Evolutionary conservation across 2,329 filamentous ascomycete genomes (phyloP).

Genomic region (Pseudocercospora macadamiae): DNA sequence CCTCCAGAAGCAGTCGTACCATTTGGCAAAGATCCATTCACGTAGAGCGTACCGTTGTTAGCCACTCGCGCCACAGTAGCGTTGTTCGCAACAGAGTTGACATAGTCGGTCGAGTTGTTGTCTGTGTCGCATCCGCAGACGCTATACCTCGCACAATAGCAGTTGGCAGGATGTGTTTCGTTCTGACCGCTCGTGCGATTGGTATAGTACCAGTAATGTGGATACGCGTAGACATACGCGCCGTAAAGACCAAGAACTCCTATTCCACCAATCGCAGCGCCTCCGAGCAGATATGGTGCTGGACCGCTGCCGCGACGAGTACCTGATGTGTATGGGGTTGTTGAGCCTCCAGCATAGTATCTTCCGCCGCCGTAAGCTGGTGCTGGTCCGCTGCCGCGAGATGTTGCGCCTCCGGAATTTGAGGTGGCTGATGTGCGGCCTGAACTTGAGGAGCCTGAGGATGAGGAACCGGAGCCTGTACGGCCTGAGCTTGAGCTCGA

Average conservation of each 20-base stretch:
- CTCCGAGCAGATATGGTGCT: conserved; percentile 56
- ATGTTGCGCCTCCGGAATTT: conserved; percentile 46
- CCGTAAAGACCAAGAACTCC: conserved; percentile 61
- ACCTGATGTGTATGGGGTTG: conserved; percentile 61
- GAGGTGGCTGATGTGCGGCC: conserved; percentile 24
- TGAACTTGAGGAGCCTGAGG: conserved; percentile 22
- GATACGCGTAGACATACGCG: conserved; percentile 64
- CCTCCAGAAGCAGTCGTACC: conserved; percentile 49
- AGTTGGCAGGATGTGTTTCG: conserved; percentile 64
- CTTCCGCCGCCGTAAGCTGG: conserved; percentile 64
- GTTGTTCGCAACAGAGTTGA: conserved; percentile 64
- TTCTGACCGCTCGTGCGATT: conserved; percentile 54
- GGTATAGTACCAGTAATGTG: conserved; percentile 57
- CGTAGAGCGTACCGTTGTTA: conserved; percentile 58
- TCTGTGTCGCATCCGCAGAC: conserved; percentile 71
- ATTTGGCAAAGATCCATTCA: conserved; percentile 73
- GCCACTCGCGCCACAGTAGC: conserved; percentile 64
- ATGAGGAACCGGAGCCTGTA: conserved; percentile 28
- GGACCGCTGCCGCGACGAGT: conserved; percentile 54
- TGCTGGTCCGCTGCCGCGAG: conserved; percentile 59
- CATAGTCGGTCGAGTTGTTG: conserved; percentile 57
- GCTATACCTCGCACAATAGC: conserved; percentile 60
- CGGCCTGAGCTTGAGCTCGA: conserved; percentile 21
- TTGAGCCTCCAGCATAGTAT: conserved; percentile 67
- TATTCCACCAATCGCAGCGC: conserved; percentile 49